Base-by-base conservation (phyloP, 495 filamentous ascomycete species). In the Podospora australis region DNA sequence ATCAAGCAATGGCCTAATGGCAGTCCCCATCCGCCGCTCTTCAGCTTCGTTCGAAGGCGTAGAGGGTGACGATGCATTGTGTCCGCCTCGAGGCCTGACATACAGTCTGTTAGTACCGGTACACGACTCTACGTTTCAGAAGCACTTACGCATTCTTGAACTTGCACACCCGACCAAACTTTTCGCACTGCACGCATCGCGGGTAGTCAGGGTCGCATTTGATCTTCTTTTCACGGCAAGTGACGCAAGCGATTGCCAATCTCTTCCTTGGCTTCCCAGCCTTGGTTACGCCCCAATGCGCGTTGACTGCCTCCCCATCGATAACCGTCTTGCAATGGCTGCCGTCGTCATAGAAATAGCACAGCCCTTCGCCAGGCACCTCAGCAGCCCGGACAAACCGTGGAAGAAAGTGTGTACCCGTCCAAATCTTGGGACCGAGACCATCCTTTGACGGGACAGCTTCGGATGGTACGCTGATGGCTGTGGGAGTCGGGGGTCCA, bases 221-320 rank as follows among this genome's bases (percentile, higher is more conserved):
- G 70, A 95, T 92, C 73, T 96, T 96, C 79, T 96, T 96, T 66
- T 95, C 88, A 23, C 90, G 80, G 63, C 90, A 96, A 8, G 87
- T 90, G 42, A 91, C 73, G 58, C 90, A 96, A 13, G 90, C 90
- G 53, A 92, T 88, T 24, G 88, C 88, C 47, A 95, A 72, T 38
- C 90, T 76, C 65, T 96, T 96, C 53, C 90, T 78, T 25, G 90
- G 88, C 63, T 91, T 95, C 8, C 88, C 88, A 2, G 89, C 90
- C 62, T 95, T 96, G 19, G 90, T 96, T 20, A 94, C 78, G 1
- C 90, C 89, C 90, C 90, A 96, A 52, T 87, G 83, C 1, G 88
- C 86, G 65, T 95, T 96, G 34, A 96, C 89, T 1, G 75, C 75
- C 52, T 92, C 82, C 4, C 89, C 90, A 55, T 92, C 87, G 39